Percentiles rank a stretch among this genome's conserved stretches.
Conservation (phyloP, 768 basidiomycete species). For the Leccinellum rugosiceps region DNA sequence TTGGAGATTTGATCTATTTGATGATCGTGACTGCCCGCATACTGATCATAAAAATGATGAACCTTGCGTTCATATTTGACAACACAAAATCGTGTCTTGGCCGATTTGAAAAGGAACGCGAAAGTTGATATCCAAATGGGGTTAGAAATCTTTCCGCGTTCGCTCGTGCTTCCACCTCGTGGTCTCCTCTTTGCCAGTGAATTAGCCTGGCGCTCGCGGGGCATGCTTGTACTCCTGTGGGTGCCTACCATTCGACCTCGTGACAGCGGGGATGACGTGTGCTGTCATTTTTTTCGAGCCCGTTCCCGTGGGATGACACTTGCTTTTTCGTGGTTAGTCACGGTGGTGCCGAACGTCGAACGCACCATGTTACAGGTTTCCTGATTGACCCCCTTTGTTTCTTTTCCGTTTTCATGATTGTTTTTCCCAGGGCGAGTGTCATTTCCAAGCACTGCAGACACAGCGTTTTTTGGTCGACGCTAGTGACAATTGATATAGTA, state of each 20-base stretch:
- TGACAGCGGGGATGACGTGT: slow-evolving; percentile 1
- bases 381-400: background rate
- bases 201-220: background rate
- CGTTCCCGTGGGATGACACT: background rate
- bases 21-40: slow-evolving; percentile 6
- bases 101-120: slow-evolving; percentile 4
- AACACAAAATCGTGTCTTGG: background rate
- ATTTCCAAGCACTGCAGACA: slow-evolving; percentile 1
- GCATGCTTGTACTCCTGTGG: background rate
- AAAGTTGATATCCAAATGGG: background rate
- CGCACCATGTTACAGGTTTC: background rate
- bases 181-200: slow-evolving; percentile 5
- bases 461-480: no score
- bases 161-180: slow-evolving; percentile 12
- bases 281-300: background rate
- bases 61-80: slow-evolving; percentile 14
- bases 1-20: slow-evolving; percentile 11
- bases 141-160: background rate
- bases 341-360: background rate
- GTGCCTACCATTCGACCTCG: background rate
- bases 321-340: background rate
- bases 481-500: no score
- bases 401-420: background rate
- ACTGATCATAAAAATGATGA: slow-evolving; percentile 13
- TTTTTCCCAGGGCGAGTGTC: background rate